A percentile compares a stretch with the other conserved stretches of the same genome.
phyloP scores from a whole-genome alignment of 2,329 filamentous ascomycete genomes.

The Capronia epimyces region DNA sequence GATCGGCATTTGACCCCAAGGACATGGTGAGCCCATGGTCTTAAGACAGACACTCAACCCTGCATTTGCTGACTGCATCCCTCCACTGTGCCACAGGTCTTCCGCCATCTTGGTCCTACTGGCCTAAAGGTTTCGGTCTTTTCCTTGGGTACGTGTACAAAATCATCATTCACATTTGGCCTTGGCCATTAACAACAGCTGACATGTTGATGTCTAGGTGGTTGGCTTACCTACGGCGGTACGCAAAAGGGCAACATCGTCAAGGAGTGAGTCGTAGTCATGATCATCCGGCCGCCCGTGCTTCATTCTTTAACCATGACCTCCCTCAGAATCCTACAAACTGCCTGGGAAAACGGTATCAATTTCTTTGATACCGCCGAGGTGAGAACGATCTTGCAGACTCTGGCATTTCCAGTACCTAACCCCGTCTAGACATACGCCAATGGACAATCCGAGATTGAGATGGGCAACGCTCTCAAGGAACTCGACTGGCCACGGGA shows the following conservation, averaged over 20 bases:
- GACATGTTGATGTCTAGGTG: constrained; percentile 26
- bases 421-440: constrained; percentile 38
- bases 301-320: constrained; percentile 13
- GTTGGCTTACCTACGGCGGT: constrained; percentile 48
- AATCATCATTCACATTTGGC: no score
- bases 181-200: neutral
- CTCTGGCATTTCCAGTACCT: neutral
- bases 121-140: constrained; percentile 70
- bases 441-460: constrained; percentile 48
- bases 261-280: constrained; percentile 45
- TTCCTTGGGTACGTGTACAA: constrained; percentile 51
- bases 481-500: constrained; percentile 54
- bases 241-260: constrained; percentile 56
- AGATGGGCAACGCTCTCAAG: constrained; percentile 53
- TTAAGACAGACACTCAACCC: neutral
- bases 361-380: constrained; percentile 58
- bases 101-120: constrained; percentile 59
- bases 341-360: constrained; percentile 53
- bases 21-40: constrained; percentile 18
- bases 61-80: neutral
- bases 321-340: constrained; percentile 40
- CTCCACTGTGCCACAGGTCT: constrained; percentile 47
- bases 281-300: no score
- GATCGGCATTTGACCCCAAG: constrained; percentile 25
- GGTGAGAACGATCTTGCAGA: constrained; percentile 26